phyloP scores from a whole-genome alignment of 129 eudicot genomes.

The Artemisia annua region DNA sequence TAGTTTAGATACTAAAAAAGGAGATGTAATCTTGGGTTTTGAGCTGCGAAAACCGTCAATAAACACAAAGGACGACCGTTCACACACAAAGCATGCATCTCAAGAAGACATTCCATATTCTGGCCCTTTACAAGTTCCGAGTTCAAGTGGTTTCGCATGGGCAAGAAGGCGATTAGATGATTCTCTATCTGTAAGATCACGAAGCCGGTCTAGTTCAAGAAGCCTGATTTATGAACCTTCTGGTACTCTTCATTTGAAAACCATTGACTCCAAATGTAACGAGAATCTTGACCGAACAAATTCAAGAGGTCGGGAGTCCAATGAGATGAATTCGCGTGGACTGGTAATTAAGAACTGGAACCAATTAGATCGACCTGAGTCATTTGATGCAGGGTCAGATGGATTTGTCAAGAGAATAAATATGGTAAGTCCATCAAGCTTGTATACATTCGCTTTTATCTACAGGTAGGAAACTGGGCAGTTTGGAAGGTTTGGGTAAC shows the following conservation, averaged over 20 bases:
- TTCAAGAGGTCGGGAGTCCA: slow-evolving; percentile 44
- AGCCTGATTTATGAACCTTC: slow-evolving; percentile 73
- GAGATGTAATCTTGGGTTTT: slow-evolving; percentile 49
- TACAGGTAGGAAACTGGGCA: too few relatives aligned
- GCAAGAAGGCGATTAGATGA: slow-evolving; percentile 74
- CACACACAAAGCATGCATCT: slow-evolving; percentile 75
- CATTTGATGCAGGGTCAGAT: slow-evolving; percentile 66
- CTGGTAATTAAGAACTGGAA: slow-evolving; percentile 56
- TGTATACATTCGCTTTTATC: neutral
- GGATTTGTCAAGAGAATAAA: slow-evolving; percentile 52
- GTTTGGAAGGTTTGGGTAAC: too few relatives aligned
- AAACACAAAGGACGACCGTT: slow-evolving; percentile 48
- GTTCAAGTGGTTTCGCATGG: slow-evolving; percentile 98
- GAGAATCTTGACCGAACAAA: slow-evolving; percentile 46
- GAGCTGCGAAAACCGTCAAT: slow-evolving; percentile 46
- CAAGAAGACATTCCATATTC: slow-evolving; percentile 81
- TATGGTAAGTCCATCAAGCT: slow-evolving; percentile 45
- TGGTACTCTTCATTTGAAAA: slow-evolving; percentile 37
- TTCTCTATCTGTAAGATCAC: slow-evolving; percentile 62
- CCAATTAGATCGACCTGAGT: slow-evolving; percentile 71
- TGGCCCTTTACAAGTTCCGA: slow-evolving; percentile 84
- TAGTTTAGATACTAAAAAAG: slow-evolving; percentile 41
- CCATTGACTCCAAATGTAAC: slow-evolving; percentile 37
- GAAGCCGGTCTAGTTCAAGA: slow-evolving; percentile 89
- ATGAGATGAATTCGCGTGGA: slow-evolving; percentile 25